These are phyloP conservation scores for Stemphylium beticola DNA, from an alignment of 2,329 filamentous ascomycete species.

Conservation along the genomic window DNA sequence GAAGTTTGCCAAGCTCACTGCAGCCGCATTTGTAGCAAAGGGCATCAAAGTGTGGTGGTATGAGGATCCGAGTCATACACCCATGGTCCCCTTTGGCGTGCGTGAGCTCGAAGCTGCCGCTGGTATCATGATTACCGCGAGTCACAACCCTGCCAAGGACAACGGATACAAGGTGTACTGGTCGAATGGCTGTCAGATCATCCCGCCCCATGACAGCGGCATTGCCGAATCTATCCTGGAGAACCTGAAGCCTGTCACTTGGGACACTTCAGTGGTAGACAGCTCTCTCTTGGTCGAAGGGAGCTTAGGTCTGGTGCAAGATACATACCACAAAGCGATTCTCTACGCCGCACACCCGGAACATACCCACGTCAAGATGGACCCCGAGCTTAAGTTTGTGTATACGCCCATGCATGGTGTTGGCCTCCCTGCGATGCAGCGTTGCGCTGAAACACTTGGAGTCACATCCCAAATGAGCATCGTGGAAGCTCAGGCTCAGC, in stretches of 20 bases:
- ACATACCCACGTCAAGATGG: constrained; percentile 22
- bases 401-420: constrained; percentile 66
- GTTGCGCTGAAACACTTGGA: constrained; percentile 48
- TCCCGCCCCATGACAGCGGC: constrained; percentile 65
- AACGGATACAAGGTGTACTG: constrained; percentile 74
- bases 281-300: constrained; percentile 50
- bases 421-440: constrained; percentile 56
- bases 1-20: constrained; percentile 65
- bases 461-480: constrained; percentile 54
- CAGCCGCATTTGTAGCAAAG: constrained; percentile 64
- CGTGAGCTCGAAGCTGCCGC: constrained; percentile 60
- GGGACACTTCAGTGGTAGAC: constrained; percentile 55
- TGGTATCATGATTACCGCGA: constrained; percentile 71
- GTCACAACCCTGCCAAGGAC: constrained; percentile 68
- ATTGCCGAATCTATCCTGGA: constrained; percentile 64
- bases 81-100: constrained; percentile 67
- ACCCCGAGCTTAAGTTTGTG: constrained; percentile 52
- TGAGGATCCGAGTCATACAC: constrained; percentile 63
- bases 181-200: constrained; percentile 69
- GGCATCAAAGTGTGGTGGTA: constrained; percentile 67
- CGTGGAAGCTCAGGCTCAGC: constrained; percentile 60
- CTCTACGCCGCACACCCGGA: constrained; percentile 47
- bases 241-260: constrained; percentile 60
- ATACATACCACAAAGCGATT: constrained; percentile 54
- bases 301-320: constrained; percentile 49